Conservation (phyloP, 2,329 filamentous ascomycete species). For the Calonectria pauciramosa region DNA sequence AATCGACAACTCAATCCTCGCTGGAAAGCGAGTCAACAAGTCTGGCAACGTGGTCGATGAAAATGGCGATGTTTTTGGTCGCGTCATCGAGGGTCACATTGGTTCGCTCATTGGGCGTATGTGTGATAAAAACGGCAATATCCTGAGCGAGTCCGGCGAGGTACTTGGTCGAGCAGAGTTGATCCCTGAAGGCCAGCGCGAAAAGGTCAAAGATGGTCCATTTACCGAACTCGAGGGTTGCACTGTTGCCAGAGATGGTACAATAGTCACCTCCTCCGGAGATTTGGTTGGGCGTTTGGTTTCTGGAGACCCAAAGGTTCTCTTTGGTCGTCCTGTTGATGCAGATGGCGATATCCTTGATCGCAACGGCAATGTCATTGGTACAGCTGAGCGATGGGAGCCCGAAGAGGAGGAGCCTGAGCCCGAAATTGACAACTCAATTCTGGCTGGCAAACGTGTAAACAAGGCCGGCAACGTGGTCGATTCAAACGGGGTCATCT, state of each 20-base stretch:
- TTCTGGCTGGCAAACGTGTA: conserved; percentile 67
- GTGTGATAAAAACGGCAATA: conserved; percentile 75
- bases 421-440: conserved; percentile 65
- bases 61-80: conserved; percentile 73
- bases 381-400: conserved; percentile 72
- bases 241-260: conserved; percentile 77
- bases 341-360: conserved; percentile 87
- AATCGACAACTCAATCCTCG: conserved; percentile 65
- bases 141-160: conserved; percentile 76
- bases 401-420: conserved; percentile 56
- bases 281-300: conserved; percentile 80
- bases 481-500: conserved; percentile 69
- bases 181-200: conserved; percentile 71
- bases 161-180: conserved; percentile 72
- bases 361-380: conserved; percentile 74
- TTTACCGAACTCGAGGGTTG: conserved; percentile 76
- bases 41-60: conserved; percentile 71
- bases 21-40: conserved; percentile 68
- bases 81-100: conserved; percentile 75
- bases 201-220: conserved; percentile 74
- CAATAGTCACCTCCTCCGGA: conserved; percentile 71
- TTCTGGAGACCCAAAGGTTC: conserved; percentile 78
- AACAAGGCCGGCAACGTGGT: conserved; percentile 73
- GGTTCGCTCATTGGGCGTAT: conserved; percentile 74
- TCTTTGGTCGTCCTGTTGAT: conserved; percentile 82